Evolutionary conservation across 163 green algal species (phyloP), one percentile per base, ranked within the genome.

Genomic region (Chlamydomonas reinhardtii): DNA sequence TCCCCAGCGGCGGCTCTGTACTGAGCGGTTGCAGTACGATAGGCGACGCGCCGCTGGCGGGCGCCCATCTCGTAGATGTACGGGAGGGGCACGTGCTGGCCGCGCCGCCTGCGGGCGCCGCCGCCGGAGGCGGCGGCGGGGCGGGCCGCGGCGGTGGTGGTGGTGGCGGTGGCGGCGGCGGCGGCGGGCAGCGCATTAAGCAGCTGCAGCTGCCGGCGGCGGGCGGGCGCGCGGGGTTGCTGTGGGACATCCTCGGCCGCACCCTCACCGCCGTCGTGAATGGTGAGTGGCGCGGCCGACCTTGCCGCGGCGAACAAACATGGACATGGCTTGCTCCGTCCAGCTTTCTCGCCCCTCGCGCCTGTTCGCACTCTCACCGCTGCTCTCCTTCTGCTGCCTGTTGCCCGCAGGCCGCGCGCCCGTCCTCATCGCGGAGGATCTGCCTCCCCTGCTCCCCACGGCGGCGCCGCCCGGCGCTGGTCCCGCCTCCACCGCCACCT

Each of bases 191-290:
- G 68, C 32, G 32, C 2, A 12, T 29, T 5, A 27, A n/a, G 68
- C 32, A 48, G 61, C 76, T 83, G 61, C 76, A 83, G 76, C 76
- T 83, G 59, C 61, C 76, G 62, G 31, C 25, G 35, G 61, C 12
- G 12, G 61, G 76, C 52, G 77, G 77, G 9, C 29, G 65, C 11
- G 65, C 65, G 12, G 77, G 43, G 12, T 4, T 84, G 39, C 48
- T 84, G 39, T 84, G 77, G 77, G 77, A 84, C n/a, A 15, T 76
- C n/a, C 54, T n/a, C 2, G 77, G 65, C n/a, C 37, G 77, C 31
- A 76, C 64, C 27, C 65, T 84, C 39, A 39, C 72, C n/a, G 77
- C 65, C 4, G 77, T 84, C 2, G 73, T 66, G n/a, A n/a, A 43
- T 12, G 73, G 73, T 79, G 48, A 29, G 72, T 9, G 43, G 69